Evolutionary conservation across 257 asterid genomes (phyloP).

Genomic region (Ajuga chamaepitys): DNA sequence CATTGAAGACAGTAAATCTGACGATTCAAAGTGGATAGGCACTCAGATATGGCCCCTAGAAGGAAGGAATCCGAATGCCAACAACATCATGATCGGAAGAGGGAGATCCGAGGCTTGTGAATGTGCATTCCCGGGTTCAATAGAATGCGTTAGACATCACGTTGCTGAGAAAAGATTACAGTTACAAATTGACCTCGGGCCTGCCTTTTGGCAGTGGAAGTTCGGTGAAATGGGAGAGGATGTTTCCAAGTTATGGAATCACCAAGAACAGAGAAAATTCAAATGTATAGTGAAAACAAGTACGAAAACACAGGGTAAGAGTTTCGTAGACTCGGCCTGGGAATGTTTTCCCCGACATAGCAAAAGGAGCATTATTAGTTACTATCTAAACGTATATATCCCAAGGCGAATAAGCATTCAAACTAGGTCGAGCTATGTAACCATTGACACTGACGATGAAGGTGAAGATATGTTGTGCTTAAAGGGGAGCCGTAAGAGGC

Average conservation of each 20-base stretch:
- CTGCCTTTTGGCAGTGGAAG: constrained; percentile 23
- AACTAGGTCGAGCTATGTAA: not conserved
- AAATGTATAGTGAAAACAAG: constrained; percentile 6
- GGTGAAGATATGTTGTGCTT: not conserved
- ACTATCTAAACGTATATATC: constrained; percentile 15
- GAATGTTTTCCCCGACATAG: not conserved
- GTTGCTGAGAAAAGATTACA: constrained; percentile 5
- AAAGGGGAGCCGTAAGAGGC: constrained; percentile 4
- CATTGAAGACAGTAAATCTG: not conserved
- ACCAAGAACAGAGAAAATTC: constrained; percentile 18
- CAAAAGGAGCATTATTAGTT: constrained; percentile 12
- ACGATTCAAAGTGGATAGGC: constrained; percentile 15
- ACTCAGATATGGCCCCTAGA: constrained; percentile 17
- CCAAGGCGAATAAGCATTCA: constrained; percentile 12
- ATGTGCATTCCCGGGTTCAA: constrained; percentile 13
- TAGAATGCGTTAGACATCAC: constrained; percentile 17
- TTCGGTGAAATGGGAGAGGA: constrained; percentile 32
- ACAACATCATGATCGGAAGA: not conserved
- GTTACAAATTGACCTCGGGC: constrained; percentile 18
- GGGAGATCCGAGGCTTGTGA: constrained; percentile 21
- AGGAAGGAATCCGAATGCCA: not conserved
- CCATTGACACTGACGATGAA: constrained; percentile 12
- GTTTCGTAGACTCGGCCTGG: constrained; percentile 1
- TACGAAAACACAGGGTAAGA: not conserved
- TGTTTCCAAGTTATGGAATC: constrained; percentile 26